Base-by-base conservation (phyloP, 768 basidiomycete genomes). In the Paxillus involutus region DNA sequence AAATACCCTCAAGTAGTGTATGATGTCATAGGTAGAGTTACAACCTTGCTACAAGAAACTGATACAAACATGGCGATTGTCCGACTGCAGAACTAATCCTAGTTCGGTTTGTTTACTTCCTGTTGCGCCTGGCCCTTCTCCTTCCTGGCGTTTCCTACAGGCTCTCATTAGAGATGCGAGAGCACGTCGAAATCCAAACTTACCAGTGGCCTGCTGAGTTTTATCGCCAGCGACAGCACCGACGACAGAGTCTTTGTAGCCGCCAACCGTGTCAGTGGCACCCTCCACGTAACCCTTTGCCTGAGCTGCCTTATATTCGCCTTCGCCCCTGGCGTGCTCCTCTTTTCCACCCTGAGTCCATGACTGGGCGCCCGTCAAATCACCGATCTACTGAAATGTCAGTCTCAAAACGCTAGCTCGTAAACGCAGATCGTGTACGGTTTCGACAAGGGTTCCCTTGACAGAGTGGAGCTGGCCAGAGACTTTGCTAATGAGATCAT, bases 181-280 rank as follows among this genome's bases (percentile, higher is more conserved):
- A 3, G 0, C 3, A 19, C 1, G 1, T 29, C 8, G 14, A 17
- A 8, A 6, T 4, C 12, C 5, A 14, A 5, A 58, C 73, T 47
- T 54, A 81, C 83, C 82, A 16, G 72, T n/a, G 16, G 58, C 51
- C 65, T 85, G 74, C 63, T 82, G 79, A n/a, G 68, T 39, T 59
- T 75, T 73, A 65, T 84, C 84, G 26, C 82, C 84, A n/a, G 71
- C 76, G 45, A 85, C 56, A 10, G 83, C 79, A 33, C 83, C 83
- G 35, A 80, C 70, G 32, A 85, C 67, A 41, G 79, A 62, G 49
- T 84, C 82, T 54, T 79, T 77, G 66, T 81, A 80, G 39, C 83
- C 83, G 3, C 58, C 64, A 8, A 75, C 33, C 51, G 73, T 75
- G 53, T 84, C 82, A 13, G 63, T 8, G 1, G 67, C 64, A 21